phyloP scores from a whole-genome alignment of 441 rosid species.

The Jatropha podagrica region DNA sequence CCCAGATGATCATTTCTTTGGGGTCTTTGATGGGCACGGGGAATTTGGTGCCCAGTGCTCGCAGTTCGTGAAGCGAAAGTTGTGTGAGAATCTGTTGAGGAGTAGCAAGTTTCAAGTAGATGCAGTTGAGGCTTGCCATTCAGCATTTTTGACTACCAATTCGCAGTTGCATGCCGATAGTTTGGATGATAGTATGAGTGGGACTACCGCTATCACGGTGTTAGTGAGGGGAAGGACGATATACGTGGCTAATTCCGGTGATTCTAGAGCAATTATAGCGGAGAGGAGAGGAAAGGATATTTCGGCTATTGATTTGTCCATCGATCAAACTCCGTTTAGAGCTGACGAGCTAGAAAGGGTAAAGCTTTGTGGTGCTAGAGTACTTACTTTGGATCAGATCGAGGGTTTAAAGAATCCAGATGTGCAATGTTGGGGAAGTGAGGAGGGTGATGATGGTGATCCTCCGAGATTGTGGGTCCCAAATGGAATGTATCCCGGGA shows the following conservation, averaged over 20 bases:
- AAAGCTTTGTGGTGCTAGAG: slow-evolving; percentile 94
- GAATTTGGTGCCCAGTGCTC: slow-evolving; percentile 95
- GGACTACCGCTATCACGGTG: slow-evolving; percentile 97
- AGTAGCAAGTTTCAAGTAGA: slow-evolving; percentile 61
- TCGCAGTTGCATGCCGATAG: slow-evolving; percentile 74
- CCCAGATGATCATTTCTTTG: slow-evolving; percentile 81
- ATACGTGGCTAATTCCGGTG: slow-evolving; percentile 89
- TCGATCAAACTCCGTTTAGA: slow-evolving; percentile 95
- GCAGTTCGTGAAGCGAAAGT: slow-evolving; percentile 73
- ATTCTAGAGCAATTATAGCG: slow-evolving; percentile 91
- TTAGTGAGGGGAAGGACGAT: slow-evolving; percentile 85
- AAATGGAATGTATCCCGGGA: slow-evolving; percentile 98
- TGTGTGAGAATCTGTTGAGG: slow-evolving; percentile 89
- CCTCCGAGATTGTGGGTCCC: slow-evolving; percentile 98
- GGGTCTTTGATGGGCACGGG: slow-evolving; percentile 98
- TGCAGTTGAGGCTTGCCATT: slow-evolving; percentile 78
- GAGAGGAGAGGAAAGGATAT: slow-evolving; percentile 75
- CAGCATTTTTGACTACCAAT: slow-evolving; percentile 65
- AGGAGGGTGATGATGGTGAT: slow-evolving; percentile 97
- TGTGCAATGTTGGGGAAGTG: slow-evolving; percentile 97
- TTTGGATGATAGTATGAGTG: slow-evolving; percentile 96
- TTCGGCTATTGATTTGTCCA: slow-evolving; percentile 84
- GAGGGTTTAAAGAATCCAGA: slow-evolving; percentile 96
- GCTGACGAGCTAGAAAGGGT: slow-evolving; percentile 87
- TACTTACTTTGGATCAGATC: slow-evolving; percentile 95